Base-by-base conservation (phyloP, 345 rosid genomes). In the Corchorus capsularis region DNA sequence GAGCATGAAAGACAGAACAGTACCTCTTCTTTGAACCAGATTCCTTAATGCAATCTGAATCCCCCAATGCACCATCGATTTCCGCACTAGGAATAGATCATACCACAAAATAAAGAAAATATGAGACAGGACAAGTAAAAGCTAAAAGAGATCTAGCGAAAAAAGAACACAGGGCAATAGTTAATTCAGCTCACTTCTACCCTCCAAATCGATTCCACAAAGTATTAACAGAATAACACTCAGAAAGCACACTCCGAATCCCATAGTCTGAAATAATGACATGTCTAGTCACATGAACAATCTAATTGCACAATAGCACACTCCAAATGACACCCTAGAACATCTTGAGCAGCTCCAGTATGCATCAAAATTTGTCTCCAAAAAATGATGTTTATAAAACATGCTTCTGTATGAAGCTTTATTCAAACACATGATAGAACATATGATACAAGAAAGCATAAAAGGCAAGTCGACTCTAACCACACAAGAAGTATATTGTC, bases 21-120 rank as follows among this genome's bases (percentile, higher is more conserved):
- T 82, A 94, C 98, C 97, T 90, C 88, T 94, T 94, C 83, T 88
- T 92, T 49, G 95, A 87, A 75, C 87, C 87, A 80, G 83, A 81
- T 76, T 93, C 97, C 87, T 92, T 95, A 56, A 71, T 84, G 73
- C 81, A 84, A 69, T 93, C 92, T 41, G 90, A 87, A 73, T 95
- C 90, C 76, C 89, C 98, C 74, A 85, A 79, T 3, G 92, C 82
- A 64, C 87, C 92, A 87, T 92, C 97, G 66, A 83, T 80, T 73
- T 90, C 93, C 68, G 39, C 74, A 60, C 99, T 95, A 63, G 37
- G 61, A 81, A 63, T 46, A 81, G 35, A 83, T 75, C 53, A 81
- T 50, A 59, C 35, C 41, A 62, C 11, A 72, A 27, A 50, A 12
- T 11, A 75, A 71, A 68, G 32, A 56, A 77, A 79, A 45, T 19